Evolutionary conservation across 306 rosid genomes (phyloP), one percentile per base, ranked within the genome.

Genomic region (Boehmeria nivea): DNA sequence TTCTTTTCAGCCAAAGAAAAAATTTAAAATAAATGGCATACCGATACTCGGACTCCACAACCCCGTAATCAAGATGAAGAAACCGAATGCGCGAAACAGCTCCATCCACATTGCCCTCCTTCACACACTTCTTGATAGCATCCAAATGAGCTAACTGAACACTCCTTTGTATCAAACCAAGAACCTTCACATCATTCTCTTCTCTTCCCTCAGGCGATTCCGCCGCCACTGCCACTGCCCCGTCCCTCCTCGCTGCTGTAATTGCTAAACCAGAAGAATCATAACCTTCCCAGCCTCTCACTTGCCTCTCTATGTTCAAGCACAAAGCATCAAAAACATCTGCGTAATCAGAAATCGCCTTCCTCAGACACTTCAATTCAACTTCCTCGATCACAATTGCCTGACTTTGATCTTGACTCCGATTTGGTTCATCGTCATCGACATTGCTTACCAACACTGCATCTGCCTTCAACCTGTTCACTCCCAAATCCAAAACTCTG

Each of bases 21-120:
- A 50, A 10, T 46, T 24, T 43, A 21, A n/a, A n/a, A n/a, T n/a
- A n/a, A n/a, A n/a, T n/a, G 10, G 70, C 85, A 72, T 87, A 91
- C 98, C 96, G 85, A 75, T 82, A 91, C 72, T 91, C 89, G 1
- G 79, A 60, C 69, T 71, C 81, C 46, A 78, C 85, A 26, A 84
- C 76, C 60, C 98, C 98, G 62, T 76, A 60, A 61, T 71, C 88
- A 64, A 75, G 63, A 54, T 84, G 91, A 47, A 91, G 83, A 72
- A 72, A 87, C 25, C 91, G 84, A 76, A 87, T 64, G 37, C 77
- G 85, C 25, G 79, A 67, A 70, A 78, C 39, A 8, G 83, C 93
- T 58, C 69, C 87, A 13, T 76, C 74, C 27, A 67, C 68, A 23
- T 87, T 78, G 27, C 79, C 85, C 26, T 60, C 81, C 72, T 70